Percentiles rank a stretch among this genome's conserved stretches.
These are phyloP conservation scores for Luffa acutangula DNA, from an alignment of 306 rosid species.

Conservation along the genomic window DNA sequence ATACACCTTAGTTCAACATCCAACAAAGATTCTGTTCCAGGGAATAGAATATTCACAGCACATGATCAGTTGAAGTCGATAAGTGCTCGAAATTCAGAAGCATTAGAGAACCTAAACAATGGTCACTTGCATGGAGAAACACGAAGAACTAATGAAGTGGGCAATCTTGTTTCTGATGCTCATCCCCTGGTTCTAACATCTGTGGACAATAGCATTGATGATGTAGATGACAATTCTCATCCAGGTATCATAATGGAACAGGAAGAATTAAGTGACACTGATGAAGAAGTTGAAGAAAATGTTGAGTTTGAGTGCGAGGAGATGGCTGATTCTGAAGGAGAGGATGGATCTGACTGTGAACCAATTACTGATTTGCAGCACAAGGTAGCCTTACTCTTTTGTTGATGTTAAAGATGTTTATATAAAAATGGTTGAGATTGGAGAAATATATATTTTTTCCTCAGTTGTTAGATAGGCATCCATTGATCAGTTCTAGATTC, in stretches of 20 bases:
- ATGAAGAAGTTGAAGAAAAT: conserved; percentile 84
- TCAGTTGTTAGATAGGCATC: neutral
- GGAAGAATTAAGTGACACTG: conserved; percentile 88
- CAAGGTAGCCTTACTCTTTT: conserved; percentile 35
- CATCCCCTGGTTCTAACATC: conserved; percentile 20
- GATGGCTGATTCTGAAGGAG: conserved; percentile 96
- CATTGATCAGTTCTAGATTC: neutral
- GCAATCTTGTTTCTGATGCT: conserved; percentile 26
- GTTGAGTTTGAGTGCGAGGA: conserved; percentile 95
- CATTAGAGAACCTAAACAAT: conserved; percentile 15
- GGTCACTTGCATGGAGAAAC: conserved; percentile 23
- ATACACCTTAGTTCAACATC: conserved; percentile 59
- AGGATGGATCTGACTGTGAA: conserved; percentile 65
- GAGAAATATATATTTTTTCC: neutral
- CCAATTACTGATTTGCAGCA: conserved; percentile 35
- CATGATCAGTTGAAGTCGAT: conserved; percentile 23
- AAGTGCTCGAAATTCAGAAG: conserved; percentile 22
- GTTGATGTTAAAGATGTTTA: neutral
- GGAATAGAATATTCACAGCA: conserved; percentile 22
- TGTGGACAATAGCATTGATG: conserved; percentile 38
- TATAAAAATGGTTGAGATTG: neutral
- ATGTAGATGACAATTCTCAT: conserved; percentile 60
- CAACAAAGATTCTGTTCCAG: conserved; percentile 30
- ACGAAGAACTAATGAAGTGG: conserved; percentile 15
- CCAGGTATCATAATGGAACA: conserved; percentile 90